Base-by-base conservation (phyloP, 257 asterid genomes). In the Ocimum tenuiflorum region DNA sequence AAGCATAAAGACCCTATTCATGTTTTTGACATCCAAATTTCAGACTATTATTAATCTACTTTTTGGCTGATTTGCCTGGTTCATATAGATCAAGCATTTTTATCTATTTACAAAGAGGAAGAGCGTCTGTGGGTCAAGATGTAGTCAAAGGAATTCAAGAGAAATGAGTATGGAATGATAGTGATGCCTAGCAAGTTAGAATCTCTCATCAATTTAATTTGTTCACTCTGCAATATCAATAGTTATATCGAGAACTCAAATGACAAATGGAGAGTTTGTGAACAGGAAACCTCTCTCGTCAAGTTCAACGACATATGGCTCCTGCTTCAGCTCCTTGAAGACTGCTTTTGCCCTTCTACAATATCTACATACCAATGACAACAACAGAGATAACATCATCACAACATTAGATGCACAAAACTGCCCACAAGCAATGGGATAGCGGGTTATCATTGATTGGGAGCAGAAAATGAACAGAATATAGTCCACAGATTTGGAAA, bases 291-390 rank as follows among this genome's bases (percentile, higher is more conserved):
- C 97, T 75, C 80, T 70, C 61, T 75, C 63, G 45, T 75, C 76
- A 23, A 75, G 76, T 59, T 75, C 80, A 14, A 75, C 73, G 8
- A 75, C 76, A 64, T 31, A 75, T 0, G 80, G 76, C 65, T 58
- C 76, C 66, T 75, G 76, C 60, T 80, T 80, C 81, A 92, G 71
- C 75, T 90, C 95, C 75, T 80, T 81, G 76, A 92, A 89, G 52
- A 92, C 97, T 43, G 78, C 77, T 76, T 92, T 92, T n/a, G 97
- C 97, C 80, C 81, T 81, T 81, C 78, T 86, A 80, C 99, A 92
- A 82, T 87, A 87, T 63, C 99, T 92, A 69, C 73, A 72, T 6
- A 74, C 36, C 70, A 70, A 73, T 58, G 36, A 43, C 13, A 48
- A 33, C 36, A 52, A 65, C 8, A 23, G 35, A 67, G 19, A 57